Evolutionary conservation across 108 stramenopile genomes (phyloP).

Genomic region (Pseudonitzschia multistriata): DNA sequence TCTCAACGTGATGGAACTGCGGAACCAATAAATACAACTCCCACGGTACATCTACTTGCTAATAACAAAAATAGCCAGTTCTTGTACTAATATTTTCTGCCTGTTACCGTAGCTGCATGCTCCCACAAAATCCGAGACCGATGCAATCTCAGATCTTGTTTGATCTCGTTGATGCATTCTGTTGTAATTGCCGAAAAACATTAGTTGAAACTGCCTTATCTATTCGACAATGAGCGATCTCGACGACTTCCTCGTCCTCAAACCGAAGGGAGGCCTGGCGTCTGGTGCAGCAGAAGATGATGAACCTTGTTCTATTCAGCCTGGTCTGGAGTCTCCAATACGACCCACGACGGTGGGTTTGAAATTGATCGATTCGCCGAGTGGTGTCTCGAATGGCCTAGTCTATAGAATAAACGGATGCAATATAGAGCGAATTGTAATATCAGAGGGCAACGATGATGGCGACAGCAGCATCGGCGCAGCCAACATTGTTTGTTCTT

Average conservation of each 20-base stretch:
- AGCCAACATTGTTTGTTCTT: conserved; percentile 6
- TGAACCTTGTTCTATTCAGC: not conserved
- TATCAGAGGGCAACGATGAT: conserved; percentile 13
- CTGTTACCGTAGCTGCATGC: too few relatives aligned
- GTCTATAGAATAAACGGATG: conserved; percentile 30
- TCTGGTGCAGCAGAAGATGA: conserved; percentile 9
- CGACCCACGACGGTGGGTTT: conserved; percentile 38
- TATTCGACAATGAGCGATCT: conserved; percentile 4
- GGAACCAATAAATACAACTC: too few relatives aligned
- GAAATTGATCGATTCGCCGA: conserved; percentile 40
- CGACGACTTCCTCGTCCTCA: conserved; percentile 26
- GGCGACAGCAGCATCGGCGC: not conserved
- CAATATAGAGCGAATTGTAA: conserved; percentile 20
- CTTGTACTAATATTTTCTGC: too few relatives aligned
- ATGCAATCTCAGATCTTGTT: too few relatives aligned
- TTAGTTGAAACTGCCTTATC: too few relatives aligned
- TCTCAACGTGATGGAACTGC: too few relatives aligned
- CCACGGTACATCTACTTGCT: too few relatives aligned
- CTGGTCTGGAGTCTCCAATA: conserved; percentile 10
- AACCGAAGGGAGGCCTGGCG: conserved; percentile 5
- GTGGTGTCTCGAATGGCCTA: conserved; percentile 19
- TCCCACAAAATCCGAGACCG: too few relatives aligned
- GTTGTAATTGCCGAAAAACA: too few relatives aligned
- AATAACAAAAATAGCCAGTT: too few relatives aligned
- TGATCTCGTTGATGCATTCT: too few relatives aligned